Evolutionary conservation across 2,329 filamentous ascomycete species (phyloP).

Genomic region (Knoxdaviesia capensis): DNA sequence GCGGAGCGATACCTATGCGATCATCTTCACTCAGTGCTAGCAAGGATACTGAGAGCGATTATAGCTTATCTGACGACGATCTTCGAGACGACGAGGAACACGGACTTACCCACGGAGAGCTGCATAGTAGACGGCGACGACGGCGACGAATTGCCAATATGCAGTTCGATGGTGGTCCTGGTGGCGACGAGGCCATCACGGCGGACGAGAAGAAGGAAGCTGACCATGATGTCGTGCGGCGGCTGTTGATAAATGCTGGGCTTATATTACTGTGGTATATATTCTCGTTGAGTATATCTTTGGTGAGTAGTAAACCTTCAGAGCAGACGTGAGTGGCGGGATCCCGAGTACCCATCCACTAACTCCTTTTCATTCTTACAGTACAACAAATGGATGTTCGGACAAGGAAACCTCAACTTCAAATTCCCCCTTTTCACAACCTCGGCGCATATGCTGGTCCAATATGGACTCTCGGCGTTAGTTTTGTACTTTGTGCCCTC

Average conservation of each 20-base stretch:
- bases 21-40: no score
- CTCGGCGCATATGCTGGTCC: conserved; percentile 85
- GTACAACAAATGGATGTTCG: conserved; percentile 99
- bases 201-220: conserved; percentile 56
- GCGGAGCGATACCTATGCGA: no score
- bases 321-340: no score
- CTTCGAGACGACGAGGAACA: conserved; percentile 77
- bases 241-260: conserved; percentile 51
- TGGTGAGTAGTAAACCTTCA: conserved; percentile 34
- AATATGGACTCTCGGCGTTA: conserved; percentile 59
- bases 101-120: conserved; percentile 57
- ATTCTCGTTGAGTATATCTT: conserved; percentile 82
- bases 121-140: conserved; percentile 22
- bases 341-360: no score
- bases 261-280: conserved; percentile 75
- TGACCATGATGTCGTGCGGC: conserved; percentile 51
- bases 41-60: conserved; percentile 14
- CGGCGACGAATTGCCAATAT: conserved; percentile 26
- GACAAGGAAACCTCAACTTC: conserved; percentile 66
- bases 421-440: conserved; percentile 91
- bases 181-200: conserved; percentile 24
- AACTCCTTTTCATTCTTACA: conserved; percentile 13
- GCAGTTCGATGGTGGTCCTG: no score
- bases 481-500: conserved; percentile 71
- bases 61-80: conserved; percentile 49